Conservation (phyloP, 202 grass and related monocot species). For the Setaria italica region DNA sequence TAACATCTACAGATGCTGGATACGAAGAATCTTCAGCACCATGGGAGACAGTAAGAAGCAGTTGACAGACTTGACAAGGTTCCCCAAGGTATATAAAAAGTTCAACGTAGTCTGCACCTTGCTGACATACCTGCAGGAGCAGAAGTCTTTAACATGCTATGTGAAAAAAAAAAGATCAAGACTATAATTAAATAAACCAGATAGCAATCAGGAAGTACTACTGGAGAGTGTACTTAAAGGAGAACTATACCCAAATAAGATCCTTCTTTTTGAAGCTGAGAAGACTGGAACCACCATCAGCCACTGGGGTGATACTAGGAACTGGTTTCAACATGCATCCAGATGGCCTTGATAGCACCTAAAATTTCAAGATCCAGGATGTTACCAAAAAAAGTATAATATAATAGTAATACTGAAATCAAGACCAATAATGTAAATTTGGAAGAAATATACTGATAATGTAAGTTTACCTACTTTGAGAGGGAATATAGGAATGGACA, state of each 20-base stretch:
- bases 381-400: constrained; percentile 20
- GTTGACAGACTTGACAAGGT: constrained; percentile 84
- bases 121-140: constrained; percentile 85
- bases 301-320: constrained; percentile 68
- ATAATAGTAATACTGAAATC: constrained; percentile 44
- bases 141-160: constrained; percentile 29
- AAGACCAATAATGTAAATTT: constrained; percentile 42
- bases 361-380: constrained; percentile 45
- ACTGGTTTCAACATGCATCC: constrained; percentile 97
- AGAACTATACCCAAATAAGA: constrained; percentile 81
- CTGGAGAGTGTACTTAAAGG: constrained; percentile 41
- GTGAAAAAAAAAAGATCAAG: constrained; percentile 4
- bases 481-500: constrained; percentile 85
- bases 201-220: constrained; percentile 19
- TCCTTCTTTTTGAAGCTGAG: constrained; percentile 97
- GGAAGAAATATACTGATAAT: constrained; percentile 41
- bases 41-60: constrained; percentile 94
- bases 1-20: constrained; percentile 88
- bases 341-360: constrained; percentile 89
- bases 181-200: constrained; percentile 29
- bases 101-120: constrained; percentile 93
- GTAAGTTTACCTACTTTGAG: constrained; percentile 72
- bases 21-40: constrained; percentile 87
- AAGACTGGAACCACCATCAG: constrained; percentile 87
- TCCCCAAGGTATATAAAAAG: constrained; percentile 97